phyloP scores from a whole-genome alignment of 2,329 filamentous ascomycete genomes.

The Chaetomiaceae sp. region DNA sequence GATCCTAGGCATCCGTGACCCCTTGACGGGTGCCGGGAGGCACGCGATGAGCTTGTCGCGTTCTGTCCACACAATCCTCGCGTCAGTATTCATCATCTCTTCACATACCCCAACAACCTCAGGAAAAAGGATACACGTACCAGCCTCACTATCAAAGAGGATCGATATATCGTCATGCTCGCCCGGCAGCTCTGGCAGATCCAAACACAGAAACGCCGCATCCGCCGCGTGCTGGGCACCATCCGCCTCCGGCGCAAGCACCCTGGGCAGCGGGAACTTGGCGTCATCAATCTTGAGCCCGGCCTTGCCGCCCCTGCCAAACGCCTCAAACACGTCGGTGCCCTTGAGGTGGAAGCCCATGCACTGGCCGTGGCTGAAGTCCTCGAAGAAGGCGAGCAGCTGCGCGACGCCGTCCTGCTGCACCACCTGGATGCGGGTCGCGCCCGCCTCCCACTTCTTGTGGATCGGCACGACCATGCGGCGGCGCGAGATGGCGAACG shows the following conservation, averaged over 20 bases:
- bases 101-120: too few relatives aligned
- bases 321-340: conserved; percentile 74
- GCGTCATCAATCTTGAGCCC: conserved; percentile 79
- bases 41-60: conserved; percentile 47
- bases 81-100: too few relatives aligned
- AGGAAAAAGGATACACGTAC: conserved; percentile 43
- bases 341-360: conserved; percentile 85
- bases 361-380: conserved; percentile 78
- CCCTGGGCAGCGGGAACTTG: conserved; percentile 76
- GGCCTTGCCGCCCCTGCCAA: conserved; percentile 54
- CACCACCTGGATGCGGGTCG: conserved; percentile 73
- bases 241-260: conserved; percentile 31
- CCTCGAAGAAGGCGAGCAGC: conserved; percentile 79
- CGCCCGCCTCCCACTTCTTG: conserved; percentile 87
- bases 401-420: conserved; percentile 69
- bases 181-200: conserved; percentile 80
- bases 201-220: conserved; percentile 73
- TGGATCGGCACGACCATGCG: conserved; percentile 89
- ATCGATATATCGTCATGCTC: conserved; percentile 91
- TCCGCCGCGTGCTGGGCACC: conserved; percentile 46
- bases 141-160: conserved; percentile 70
- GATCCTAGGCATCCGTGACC: conserved; percentile 28
- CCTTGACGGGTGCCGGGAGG: conserved; percentile 53
- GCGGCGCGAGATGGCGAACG: conserved; percentile 74
- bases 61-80: conserved; percentile 33